Evolutionary conservation across 2,329 filamentous ascomycete species (phyloP).

Genomic region (Didymella exigua): DNA sequence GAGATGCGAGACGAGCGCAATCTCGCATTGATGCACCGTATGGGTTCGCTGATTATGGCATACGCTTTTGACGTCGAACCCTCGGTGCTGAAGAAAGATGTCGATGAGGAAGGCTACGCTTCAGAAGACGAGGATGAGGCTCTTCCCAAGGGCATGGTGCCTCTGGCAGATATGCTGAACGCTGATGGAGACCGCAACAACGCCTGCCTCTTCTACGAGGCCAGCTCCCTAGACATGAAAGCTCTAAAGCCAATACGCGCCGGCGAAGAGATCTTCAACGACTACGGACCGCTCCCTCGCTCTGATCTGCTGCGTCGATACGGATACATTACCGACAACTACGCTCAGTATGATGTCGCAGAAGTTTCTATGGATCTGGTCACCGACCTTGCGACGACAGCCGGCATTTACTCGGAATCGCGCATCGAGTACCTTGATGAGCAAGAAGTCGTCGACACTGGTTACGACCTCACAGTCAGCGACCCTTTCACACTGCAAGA

Average conservation of each 20-base stretch:
- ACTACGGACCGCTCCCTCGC: constrained; percentile 84
- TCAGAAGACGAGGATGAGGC: constrained; percentile 56
- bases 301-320: constrained; percentile 83
- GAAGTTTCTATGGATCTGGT: constrained; percentile 73
- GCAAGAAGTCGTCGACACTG: constrained; percentile 70
- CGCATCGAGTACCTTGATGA: constrained; percentile 65
- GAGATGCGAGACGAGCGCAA: constrained; percentile 56
- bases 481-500: constrained; percentile 43
- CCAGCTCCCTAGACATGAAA: constrained; percentile 69
- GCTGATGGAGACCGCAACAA: constrained; percentile 85
- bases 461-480: constrained; percentile 62
- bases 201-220: constrained; percentile 66
- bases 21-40: constrained; percentile 69
- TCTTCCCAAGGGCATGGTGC: constrained; percentile 80
- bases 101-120: constrained; percentile 60
- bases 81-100: constrained; percentile 52
- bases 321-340: constrained; percentile 82
- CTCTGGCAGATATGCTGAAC: constrained; percentile 87
- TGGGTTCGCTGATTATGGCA: constrained; percentile 90
- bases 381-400: constrained; percentile 23
- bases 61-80: constrained; percentile 85
- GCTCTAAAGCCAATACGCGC: constrained; percentile 69
- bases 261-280: constrained; percentile 83
- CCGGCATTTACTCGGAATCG: constrained; percentile 21
- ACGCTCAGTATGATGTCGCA: constrained; percentile 79